Evolutionary conservation across 768 basidiomycete genomes (phyloP), one percentile per base, ranked within the genome.

Genomic region (Tulasnella calospora): DNA sequence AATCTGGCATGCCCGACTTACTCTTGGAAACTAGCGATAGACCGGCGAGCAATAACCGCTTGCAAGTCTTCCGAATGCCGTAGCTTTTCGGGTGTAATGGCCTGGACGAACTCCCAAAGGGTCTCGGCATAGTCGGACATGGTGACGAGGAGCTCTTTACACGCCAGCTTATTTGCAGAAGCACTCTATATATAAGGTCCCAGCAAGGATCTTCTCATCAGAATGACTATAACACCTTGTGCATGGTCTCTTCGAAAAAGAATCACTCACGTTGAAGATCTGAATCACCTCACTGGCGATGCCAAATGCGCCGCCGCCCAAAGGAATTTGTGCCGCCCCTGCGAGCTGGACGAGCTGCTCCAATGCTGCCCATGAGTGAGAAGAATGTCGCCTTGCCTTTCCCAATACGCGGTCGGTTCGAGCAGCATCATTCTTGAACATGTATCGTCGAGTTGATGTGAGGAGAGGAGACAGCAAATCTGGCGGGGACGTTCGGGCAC

Each of bases 231-330:
- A 13, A 0, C 33, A 33, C 27, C 61, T 67, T 67, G 61, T 35
- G 30, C 30, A 67, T 13, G 61, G 33, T 30, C 30, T 30, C 30
- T 67, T 67, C 61, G 33, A 19, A 30, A 33, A 67, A 67, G 61
- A 67, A 67, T 67, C 61, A 67, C 61, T 67, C 61, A 67, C 61
- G 61, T 67, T 67, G 33, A 67, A 67, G 61, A 67, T 67, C 61
- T 67, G 61, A 67, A 67, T 67, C 61, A 67, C 61, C 61, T 67
- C 61, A 17, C 61, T 67, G 33, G 61, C 61, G 27, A 67, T 27
- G 15, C 61, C 61, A 12, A 67, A 67, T 17, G 61, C 61, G 27
- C 61, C 61, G 61, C 61, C 61, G 10, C 61, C 61, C 10, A 67
- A 35, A 27, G 61, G 61, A 17, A 67, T 67, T 35, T 67, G 61